phyloP scores from a whole-genome alignment of 2,329 filamentous ascomycete species.

The Fusarium subglutinans region DNA sequence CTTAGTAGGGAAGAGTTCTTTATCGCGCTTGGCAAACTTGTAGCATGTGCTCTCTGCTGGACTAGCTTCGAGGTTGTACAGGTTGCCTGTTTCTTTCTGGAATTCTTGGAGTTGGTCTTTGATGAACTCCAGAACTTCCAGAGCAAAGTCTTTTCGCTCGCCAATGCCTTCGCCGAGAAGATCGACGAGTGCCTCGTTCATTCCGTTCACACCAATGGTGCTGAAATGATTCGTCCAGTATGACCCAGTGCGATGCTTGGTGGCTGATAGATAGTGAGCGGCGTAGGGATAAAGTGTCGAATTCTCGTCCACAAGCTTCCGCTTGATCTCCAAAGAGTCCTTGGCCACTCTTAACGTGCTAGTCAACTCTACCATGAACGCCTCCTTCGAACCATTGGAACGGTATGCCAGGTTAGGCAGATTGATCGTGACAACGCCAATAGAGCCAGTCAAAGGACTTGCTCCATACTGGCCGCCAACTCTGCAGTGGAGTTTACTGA shows the following conservation, averaged over 20 bases:
- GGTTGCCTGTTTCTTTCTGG: slow-evolving; percentile 30
- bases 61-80: slow-evolving; percentile 37
- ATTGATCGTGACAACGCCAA: slow-evolving; percentile 37
- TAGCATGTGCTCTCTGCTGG: slow-evolving; percentile 41
- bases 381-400: slow-evolving; percentile 8
- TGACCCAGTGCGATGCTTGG: slow-evolving; percentile 37
- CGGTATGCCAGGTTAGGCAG: slow-evolving; percentile 35
- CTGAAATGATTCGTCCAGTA: slow-evolving; percentile 41
- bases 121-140: slow-evolving; percentile 30
- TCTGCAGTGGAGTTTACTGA: slow-evolving; percentile 38
- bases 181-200: slow-evolving; percentile 28
- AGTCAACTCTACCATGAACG: slow-evolving; percentile 19
- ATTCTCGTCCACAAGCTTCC: slow-evolving; percentile 29
- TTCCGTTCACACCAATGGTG: slow-evolving; percentile 37
- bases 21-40: slow-evolving; percentile 34
- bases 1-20: slow-evolving; percentile 16
- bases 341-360: slow-evolving; percentile 29
- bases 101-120: slow-evolving; percentile 33
- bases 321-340: slow-evolving; percentile 37
- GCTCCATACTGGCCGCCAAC: slow-evolving; percentile 38
- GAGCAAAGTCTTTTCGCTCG: slow-evolving; percentile 11
- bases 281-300: slow-evolving; percentile 33
- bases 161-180: slow-evolving; percentile 15
- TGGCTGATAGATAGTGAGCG: slow-evolving; percentile 27
- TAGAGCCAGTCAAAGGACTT: slow-evolving; percentile 33